Conservation (phyloP, 345 rosid species). For the Citrus australasica region DNA sequence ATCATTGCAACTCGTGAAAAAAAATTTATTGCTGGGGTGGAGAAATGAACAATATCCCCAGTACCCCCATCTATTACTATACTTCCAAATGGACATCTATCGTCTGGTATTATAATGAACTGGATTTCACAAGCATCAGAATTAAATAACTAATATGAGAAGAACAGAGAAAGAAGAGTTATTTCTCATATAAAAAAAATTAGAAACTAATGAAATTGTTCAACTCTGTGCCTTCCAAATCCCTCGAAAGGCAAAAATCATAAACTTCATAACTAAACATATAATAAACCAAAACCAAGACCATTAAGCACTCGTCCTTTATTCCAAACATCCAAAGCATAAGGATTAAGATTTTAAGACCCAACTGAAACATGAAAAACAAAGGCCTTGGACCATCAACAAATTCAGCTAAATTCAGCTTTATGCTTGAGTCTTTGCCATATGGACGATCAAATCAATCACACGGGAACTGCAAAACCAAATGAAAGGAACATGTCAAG, state of each 20-base stretch:
- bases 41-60: no score
- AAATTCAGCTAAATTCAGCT: background rate
- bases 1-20: no score
- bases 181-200: background rate
- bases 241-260: background rate
- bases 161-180: no score
- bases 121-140: no score
- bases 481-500: background rate
- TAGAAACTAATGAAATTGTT: background rate
- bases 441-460: conserved; percentile 72
- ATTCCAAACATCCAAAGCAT: background rate
- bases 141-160: no score
- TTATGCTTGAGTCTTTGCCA: conserved; percentile 37
- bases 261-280: background rate
- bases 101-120: no score
- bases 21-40: no score
- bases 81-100: no score
- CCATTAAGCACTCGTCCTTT: background rate
- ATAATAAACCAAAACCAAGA: background rate
- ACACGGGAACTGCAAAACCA: conserved; percentile 60
- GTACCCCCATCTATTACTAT: no score
- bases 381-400: background rate
- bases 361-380: background rate
- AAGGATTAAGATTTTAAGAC: background rate
- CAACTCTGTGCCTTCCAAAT: background rate